phyloP scores from a whole-genome alignment of 2,329 filamentous ascomycete genomes.

The Coniochaeta prunicola region DNA sequence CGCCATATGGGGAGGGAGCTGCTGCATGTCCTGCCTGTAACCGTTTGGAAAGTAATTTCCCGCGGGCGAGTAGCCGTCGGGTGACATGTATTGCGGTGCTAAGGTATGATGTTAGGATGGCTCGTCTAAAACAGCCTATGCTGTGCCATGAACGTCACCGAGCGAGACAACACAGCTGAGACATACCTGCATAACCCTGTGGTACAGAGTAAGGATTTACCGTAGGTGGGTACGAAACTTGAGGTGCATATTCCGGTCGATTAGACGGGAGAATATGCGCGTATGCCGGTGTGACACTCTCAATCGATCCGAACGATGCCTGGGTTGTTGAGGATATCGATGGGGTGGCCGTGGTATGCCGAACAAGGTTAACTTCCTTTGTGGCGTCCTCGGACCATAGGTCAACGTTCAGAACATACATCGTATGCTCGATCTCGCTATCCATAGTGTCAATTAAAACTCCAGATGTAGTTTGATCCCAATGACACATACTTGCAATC shows the following conservation, averaged over 20 bases:
- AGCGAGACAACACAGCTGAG: background rate
- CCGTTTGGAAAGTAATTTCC: background rate
- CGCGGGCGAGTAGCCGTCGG: slow-evolving; percentile 2
- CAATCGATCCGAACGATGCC: slow-evolving; percentile 62
- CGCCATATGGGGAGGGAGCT: background rate
- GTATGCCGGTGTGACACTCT: slow-evolving; percentile 24
- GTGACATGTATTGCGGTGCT: slow-evolving; percentile 1
- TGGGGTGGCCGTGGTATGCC: slow-evolving; percentile 57
- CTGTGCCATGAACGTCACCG: background rate
- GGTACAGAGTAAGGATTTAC: slow-evolving; percentile 19
- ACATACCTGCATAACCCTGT: slow-evolving; percentile 15
- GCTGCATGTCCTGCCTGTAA: background rate
- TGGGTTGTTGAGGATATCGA: slow-evolving; percentile 77
- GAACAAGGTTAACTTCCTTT: slow-evolving; percentile 59
- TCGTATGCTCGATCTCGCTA: slow-evolving; percentile 51
- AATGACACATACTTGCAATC: slow-evolving; percentile 63
- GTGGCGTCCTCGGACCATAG: slow-evolving; percentile 59
- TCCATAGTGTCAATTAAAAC: slow-evolving; percentile 17
- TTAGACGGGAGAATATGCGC: slow-evolving; percentile 28
- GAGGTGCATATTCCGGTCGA: slow-evolving; percentile 24
- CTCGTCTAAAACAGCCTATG: background rate
- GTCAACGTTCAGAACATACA: slow-evolving; percentile 57
- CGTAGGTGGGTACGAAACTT: slow-evolving; percentile 15
- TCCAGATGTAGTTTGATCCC: slow-evolving; percentile 16
- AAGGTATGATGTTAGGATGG: background rate